Base-by-base conservation (phyloP, 768 basidiomycete genomes). In the Panaeolus papilionaceus region DNA sequence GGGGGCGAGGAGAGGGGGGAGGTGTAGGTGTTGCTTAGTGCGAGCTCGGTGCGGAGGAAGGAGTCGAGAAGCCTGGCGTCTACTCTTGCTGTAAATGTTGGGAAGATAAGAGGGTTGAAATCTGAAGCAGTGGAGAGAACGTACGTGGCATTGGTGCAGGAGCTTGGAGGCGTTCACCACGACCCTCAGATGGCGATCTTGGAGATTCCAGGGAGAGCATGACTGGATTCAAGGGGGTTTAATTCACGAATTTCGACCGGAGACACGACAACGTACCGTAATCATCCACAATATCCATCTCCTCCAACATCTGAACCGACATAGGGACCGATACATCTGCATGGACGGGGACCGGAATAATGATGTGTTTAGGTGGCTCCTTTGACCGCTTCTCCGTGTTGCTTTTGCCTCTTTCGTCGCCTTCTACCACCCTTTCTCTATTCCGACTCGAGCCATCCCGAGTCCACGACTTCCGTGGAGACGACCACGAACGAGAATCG, bases 251-350 rank as follows among this genome's bases (percentile, higher is more conserved):
- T 6, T 10, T 26, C 18, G 49, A 33, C 26, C 1, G 4, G 26
- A 23, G 49, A 16, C 1, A 14, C 4, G 16, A 58, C 1, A 37
- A 14, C 54, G 26, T 33, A 58, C 54, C 54, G 14, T 58, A 58
- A 58, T 58, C 54, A 58, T 58, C 54, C 11, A 58, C 54, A 16
- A 58, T 58, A 16, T 58, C 54, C 54, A 58, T 58, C n/a, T 58
- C 54, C 14, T 58, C 54, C 11, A 58, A 7, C 33, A 37, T 37
- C 33, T 58, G 54, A 33, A 58, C 33, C 33, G 33, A 33, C 33
- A 33, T 33, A 5, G 33, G 33, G 33, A 33, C 33, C 5, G 33
- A 33, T 5, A 33, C 33, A 5, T 33, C 33, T 33, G 33, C 33
- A 33, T 5, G 33, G 33, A 33, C 5, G 33, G 33, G 33, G 33